These are phyloP conservation scores for Phytopythium chamaehyphon DNA, from an alignment of 352 stramenopile genomes.

Conservation along the genomic window DNA sequence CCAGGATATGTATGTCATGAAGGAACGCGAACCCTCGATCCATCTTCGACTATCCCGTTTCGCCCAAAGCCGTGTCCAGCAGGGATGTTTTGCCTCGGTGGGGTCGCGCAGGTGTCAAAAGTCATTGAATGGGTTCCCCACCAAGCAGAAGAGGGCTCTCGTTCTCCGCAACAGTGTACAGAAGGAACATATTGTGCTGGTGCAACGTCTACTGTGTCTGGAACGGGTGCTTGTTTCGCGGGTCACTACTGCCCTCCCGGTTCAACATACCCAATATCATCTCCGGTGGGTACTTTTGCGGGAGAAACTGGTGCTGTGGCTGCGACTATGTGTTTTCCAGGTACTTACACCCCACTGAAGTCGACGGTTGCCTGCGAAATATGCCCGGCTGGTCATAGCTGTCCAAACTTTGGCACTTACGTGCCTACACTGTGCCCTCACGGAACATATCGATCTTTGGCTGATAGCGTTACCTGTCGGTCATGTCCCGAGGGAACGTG, in stretches of 20 bases:
- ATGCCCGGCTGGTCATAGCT: conserved; percentile 94
- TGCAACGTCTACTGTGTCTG: conserved; percentile 72
- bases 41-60: conserved; percentile 65
- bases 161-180: conserved; percentile 90
- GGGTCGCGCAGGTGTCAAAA: conserved; percentile 90
- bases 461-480: conserved; percentile 94
- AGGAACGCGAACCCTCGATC: conserved; percentile 91
- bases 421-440: conserved; percentile 92
- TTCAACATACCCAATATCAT: conserved; percentile 81
- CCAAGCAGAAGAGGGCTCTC: conserved; percentile 63
- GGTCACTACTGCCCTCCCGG: conserved; percentile 96
- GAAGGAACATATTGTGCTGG: conserved; percentile 95
- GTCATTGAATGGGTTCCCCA: conserved; percentile 88
- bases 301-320: conserved; percentile 85
- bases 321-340: conserved; percentile 94
- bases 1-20: conserved; percentile 92
- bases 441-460: conserved; percentile 93
- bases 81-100: conserved; percentile 95
- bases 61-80: conserved; percentile 85
- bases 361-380: conserved; percentile 86
- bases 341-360: conserved; percentile 93
- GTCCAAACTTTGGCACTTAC: conserved; percentile 94
- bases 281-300: conserved; percentile 92
- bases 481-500: conserved; percentile 94
- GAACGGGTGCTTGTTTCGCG: conserved; percentile 86